Percentiles rank a stretch among this genome's conserved stretches.
Conservation (phyloP, 352 stramenopile genomes). For the Phytophthora megakarya region DNA sequence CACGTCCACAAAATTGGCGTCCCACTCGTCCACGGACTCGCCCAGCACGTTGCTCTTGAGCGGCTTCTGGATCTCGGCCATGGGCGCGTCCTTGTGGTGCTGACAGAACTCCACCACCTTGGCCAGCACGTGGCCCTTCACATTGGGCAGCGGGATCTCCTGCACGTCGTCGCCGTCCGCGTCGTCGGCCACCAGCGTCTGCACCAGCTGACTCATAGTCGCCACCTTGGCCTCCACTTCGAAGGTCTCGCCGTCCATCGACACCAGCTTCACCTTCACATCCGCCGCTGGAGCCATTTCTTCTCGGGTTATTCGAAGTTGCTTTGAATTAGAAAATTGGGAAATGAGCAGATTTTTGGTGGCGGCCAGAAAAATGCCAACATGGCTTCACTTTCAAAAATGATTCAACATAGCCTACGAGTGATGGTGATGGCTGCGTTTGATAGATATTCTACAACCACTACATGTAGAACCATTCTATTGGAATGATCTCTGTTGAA, state of each 20-base stretch:
- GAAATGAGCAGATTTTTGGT: slow-evolving; percentile 9
- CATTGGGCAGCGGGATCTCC: slow-evolving; percentile 66
- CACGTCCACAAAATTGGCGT: slow-evolving; percentile 60
- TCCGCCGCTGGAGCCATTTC: slow-evolving; percentile 2
- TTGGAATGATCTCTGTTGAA: no score
- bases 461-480: no score
- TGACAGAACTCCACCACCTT: slow-evolving; percentile 68
- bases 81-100: slow-evolving; percentile 57
- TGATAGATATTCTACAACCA: no score
- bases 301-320: not conserved
- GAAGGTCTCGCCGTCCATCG: slow-evolving; percentile 61
- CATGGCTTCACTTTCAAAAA: not conserved
- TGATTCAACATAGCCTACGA: no score
- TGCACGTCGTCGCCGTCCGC: slow-evolving; percentile 34
- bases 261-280: slow-evolving; percentile 55
- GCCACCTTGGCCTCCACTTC: slow-evolving; percentile 47
- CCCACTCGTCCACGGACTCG: slow-evolving; percentile 57
- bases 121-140: slow-evolving; percentile 52
- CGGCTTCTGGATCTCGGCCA: slow-evolving; percentile 69
- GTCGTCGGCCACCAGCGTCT: slow-evolving; percentile 56
- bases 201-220: slow-evolving; percentile 51
- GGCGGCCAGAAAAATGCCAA: not conserved
- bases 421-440: no score
- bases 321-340: not conserved
- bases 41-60: slow-evolving; percentile 56